These are phyloP conservation scores for Vanderwaltozyma tropicalis DNA, from an alignment of 805 yeast genomes.

Conservation along the genomic window DNA sequence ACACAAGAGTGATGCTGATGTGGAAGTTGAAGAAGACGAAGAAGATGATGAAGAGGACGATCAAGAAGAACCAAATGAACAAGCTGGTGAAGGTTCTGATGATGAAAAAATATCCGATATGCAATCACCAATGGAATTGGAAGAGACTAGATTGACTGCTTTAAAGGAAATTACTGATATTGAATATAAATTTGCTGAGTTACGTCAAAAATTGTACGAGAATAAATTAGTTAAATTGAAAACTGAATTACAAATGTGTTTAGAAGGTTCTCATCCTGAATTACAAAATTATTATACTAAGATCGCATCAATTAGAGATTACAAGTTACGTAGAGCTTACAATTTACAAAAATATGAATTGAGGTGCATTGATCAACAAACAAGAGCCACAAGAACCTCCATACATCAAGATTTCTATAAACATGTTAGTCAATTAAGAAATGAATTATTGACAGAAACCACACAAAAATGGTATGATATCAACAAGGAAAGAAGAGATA, in stretches of 20 bases:
- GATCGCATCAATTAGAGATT: conserved; percentile 65
- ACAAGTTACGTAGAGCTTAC: conserved; percentile 45
- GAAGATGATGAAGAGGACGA: conserved; percentile 15
- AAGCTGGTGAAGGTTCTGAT: conserved; percentile 3
- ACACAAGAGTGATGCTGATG: background rate
- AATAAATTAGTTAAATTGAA: conserved; percentile 70
- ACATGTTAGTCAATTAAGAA: conserved; percentile 54
- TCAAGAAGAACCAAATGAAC: conserved; percentile 15
- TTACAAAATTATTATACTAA: conserved; percentile 58
- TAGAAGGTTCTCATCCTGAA: conserved; percentile 88
- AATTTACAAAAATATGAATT: conserved; percentile 52
- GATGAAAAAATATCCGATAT: conserved; percentile 5
- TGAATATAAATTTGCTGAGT: conserved; percentile 75
- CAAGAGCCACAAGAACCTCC: conserved; percentile 65
- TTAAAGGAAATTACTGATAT: conserved; percentile 63
- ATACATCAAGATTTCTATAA: conserved; percentile 78
- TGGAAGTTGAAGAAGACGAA: conserved; percentile 11
- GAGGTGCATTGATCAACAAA: conserved; percentile 69
- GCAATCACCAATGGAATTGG: conserved; percentile 19
- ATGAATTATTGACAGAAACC: conserved; percentile 54
- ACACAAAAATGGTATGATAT: conserved; percentile 87
- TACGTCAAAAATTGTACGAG: conserved; percentile 75
- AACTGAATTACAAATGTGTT: conserved; percentile 77
- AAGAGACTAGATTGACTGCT: conserved; percentile 20
- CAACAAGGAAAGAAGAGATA: conserved; percentile 73